These are phyloP conservation scores for Mycena crocata DNA, from an alignment of 768 basidiomycete genomes.

Conservation along the genomic window DNA sequence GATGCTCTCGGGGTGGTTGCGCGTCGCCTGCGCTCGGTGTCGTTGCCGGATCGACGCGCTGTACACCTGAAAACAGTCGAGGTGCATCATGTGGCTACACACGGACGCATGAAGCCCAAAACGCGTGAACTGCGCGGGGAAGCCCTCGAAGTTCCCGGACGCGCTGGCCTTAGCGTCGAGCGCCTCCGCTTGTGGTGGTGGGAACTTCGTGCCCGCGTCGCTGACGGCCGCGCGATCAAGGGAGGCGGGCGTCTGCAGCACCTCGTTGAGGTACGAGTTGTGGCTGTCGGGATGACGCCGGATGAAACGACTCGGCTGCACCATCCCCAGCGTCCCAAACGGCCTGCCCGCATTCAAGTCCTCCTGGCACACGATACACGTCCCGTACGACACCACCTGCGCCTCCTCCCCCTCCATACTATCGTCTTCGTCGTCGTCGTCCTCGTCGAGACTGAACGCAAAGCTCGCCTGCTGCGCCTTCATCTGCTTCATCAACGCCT, in stretches of 20 bases:
- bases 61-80: slow-evolving; percentile 93
- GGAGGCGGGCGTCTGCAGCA: slow-evolving; percentile 69
- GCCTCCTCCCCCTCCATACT: slow-evolving; percentile 64
- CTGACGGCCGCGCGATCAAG: slow-evolving; percentile 69
- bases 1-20: slow-evolving; percentile 96
- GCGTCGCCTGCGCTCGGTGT: slow-evolving; percentile 87
- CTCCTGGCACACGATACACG: slow-evolving; percentile 99
- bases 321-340: slow-evolving; percentile 87
- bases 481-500: slow-evolving; percentile 96
- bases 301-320: slow-evolving; percentile 90
- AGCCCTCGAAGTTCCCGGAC: slow-evolving; percentile 75
- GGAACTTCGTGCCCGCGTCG: slow-evolving; percentile 52
- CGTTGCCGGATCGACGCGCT: slow-evolving; percentile 87
- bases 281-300: slow-evolving; percentile 81
- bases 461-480: slow-evolving; percentile 92
- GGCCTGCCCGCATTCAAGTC: slow-evolving; percentile 78
- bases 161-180: slow-evolving; percentile 56
- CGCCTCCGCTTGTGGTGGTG: slow-evolving; percentile 61
- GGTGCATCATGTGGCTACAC: slow-evolving; percentile 97
- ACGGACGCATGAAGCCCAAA: slow-evolving; percentile 91
- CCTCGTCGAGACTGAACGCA: slow-evolving; percentile 76
- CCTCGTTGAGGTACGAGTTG: slow-evolving; percentile 76
- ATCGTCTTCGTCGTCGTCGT: slow-evolving; percentile 79
- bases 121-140: slow-evolving; percentile 75
- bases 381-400: slow-evolving; percentile 74